Conservation (phyloP, 2,329 filamentous ascomycete species). For the Alternaria arbusti region DNA sequence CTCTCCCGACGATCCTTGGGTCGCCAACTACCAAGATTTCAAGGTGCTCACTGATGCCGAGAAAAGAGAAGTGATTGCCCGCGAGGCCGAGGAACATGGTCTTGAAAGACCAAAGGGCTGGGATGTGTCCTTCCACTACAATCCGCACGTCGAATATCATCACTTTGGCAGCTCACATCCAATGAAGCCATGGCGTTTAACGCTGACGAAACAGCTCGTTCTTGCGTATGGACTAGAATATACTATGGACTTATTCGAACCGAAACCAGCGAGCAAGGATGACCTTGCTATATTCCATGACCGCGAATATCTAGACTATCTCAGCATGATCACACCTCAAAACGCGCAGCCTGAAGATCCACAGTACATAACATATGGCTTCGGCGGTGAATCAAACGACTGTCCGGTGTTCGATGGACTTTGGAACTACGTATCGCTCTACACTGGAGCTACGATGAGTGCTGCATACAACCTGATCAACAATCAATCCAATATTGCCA, state of each 20-base stretch:
- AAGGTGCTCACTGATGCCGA: conserved; percentile 40
- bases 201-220: conserved; percentile 92
- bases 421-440: conserved; percentile 93
- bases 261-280: conserved; percentile 82
- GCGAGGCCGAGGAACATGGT: conserved; percentile 65
- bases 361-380: conserved; percentile 72
- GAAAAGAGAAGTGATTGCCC: conserved; percentile 59
- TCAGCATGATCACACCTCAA: conserved; percentile 62
- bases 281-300: conserved; percentile 89
- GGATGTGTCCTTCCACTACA: conserved; percentile 94
- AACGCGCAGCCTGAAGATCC: conserved; percentile 52
- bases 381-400: conserved; percentile 74
- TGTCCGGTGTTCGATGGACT: conserved; percentile 96
- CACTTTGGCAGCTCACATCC: conserved; percentile 97
- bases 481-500: conserved; percentile 89
- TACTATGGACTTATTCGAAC: conserved; percentile 92
- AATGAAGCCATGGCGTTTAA: conserved; percentile 98
- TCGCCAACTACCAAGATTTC: conserved; percentile 38
- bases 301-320: conserved; percentile 87
- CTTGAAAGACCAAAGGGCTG: conserved; percentile 84
- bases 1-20: conserved; percentile 35
- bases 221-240: conserved; percentile 95
- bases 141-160: conserved; percentile 91
- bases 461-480: conserved; percentile 88
- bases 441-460: conserved; percentile 87